These are phyloP conservation scores for Coemansia sp. DNA, from an alignment of 192 early-diverging fungal species.

Conservation along the genomic window DNA sequence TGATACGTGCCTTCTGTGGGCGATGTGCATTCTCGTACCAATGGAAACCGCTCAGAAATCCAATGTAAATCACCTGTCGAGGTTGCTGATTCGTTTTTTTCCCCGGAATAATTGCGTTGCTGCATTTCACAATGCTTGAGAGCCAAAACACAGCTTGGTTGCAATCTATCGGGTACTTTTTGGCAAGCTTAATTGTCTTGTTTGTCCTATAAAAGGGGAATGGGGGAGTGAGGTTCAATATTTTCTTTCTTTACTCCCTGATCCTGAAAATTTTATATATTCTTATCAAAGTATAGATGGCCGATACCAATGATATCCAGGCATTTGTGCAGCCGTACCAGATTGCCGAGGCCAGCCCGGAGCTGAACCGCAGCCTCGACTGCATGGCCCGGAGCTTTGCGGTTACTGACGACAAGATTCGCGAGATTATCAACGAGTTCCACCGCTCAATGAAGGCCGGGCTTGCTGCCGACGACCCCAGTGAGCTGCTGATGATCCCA, in stretches of 20 bases:
- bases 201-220: too few species aligned
- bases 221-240: too few species aligned
- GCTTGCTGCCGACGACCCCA: constrained; percentile 52
- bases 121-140: too few species aligned
- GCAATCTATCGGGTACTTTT: too few species aligned
- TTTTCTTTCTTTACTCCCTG: not conserved
- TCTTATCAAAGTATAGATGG: constrained; percentile 11
- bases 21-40: too few species aligned
- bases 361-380: constrained; percentile 54
- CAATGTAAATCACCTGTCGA: too few species aligned
- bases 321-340: constrained; percentile 42
- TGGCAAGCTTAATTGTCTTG: too few species aligned
- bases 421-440: constrained; percentile 60
- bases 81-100: too few species aligned
- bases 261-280: not conserved
- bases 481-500: constrained; percentile 82
- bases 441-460: constrained; percentile 69
- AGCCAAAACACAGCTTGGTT: too few species aligned
- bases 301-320: constrained; percentile 52
- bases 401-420: constrained; percentile 55
- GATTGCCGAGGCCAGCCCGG: constrained; percentile 42
- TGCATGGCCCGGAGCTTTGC: constrained; percentile 56
- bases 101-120: too few species aligned
- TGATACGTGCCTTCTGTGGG: too few species aligned
- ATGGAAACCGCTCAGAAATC: too few species aligned